These are phyloP conservation scores for Calonectria multiphialidica DNA, from an alignment of 2,329 filamentous ascomycete genomes.

Conservation along the genomic window DNA sequence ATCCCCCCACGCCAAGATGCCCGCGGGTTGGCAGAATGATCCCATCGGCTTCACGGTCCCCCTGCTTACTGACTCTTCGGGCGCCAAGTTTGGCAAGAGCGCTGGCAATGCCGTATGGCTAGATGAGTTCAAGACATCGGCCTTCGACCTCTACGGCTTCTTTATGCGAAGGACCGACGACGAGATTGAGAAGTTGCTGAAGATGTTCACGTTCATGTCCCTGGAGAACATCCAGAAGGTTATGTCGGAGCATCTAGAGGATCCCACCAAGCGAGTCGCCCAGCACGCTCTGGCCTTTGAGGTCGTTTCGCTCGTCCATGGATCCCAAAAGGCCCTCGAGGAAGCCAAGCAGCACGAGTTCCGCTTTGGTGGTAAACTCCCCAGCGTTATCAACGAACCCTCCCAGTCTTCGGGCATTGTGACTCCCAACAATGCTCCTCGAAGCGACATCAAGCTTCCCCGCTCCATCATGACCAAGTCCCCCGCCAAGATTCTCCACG, in stretches of 20 bases:
- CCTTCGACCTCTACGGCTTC: constrained; percentile 92
- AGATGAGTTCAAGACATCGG: constrained; percentile 81
- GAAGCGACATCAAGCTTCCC: constrained; percentile 70
- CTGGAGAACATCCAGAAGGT: constrained; percentile 73
- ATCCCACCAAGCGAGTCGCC: constrained; percentile 80
- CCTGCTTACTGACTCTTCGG: constrained; percentile 85
- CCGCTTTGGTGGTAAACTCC: constrained; percentile 57
- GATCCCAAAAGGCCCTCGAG: constrained; percentile 70
- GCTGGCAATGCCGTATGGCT: constrained; percentile 96
- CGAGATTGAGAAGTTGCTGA: constrained; percentile 85
- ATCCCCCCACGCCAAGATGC: constrained; percentile 54
- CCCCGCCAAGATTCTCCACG: constrained; percentile 70
- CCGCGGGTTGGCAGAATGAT: constrained; percentile 58
- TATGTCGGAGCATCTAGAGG: constrained; percentile 75
- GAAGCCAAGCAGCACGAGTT: constrained; percentile 68
- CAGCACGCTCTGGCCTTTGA: constrained; percentile 89
- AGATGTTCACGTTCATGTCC: constrained; percentile 91
- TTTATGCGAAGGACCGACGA: constrained; percentile 86
- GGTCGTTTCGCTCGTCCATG: constrained; percentile 84
- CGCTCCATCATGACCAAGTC: constrained; percentile 66
- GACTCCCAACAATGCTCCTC: constrained; percentile 61
- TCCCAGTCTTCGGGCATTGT: constrained; percentile 46
- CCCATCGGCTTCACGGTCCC: constrained; percentile 93
- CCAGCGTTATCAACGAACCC: constrained; percentile 47
- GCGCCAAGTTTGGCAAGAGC: constrained; percentile 94